Evolutionary conservation across 805 yeast species (phyloP), one percentile per base, ranked within the genome.

Genomic region (Torulaspora gathmanii): DNA sequence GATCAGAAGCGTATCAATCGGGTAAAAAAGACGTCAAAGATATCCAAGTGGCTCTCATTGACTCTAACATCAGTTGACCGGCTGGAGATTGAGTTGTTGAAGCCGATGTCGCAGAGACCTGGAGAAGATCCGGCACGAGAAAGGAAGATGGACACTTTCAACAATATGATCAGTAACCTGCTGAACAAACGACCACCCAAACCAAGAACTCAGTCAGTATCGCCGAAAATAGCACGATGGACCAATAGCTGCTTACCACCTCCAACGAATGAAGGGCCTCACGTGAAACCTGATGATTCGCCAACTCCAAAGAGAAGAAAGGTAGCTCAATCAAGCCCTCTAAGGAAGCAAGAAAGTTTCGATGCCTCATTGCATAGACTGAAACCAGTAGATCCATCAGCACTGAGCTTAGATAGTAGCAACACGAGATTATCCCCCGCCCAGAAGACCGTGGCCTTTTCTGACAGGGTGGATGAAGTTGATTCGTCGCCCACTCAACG

Each of bases 391-490:
- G 30, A 17, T 2, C 13, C 35, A 5, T 16, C 42, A 16, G 12
- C 13, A 3, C 8, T 20, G 12, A 11, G 13, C 17, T 7, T 26
- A 8, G n/a, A 11, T 6, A 29, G 31, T n/a, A 35, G 22, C 1
- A 30, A n/a, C 22, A 17, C n/a, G 25, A 30, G 23, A 22, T 33
- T 36, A 7, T 61, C 65, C 4, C 64, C 65, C 5, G 43, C 49
- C 11, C 45, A 45, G 25, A 63, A 63, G 44, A 37, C 55, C 1
- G 67, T 63, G 4, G 58, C 64, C 5, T 63, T 63, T 49, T 61
- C 66, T 8, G 65, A 63, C 48, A 47, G 48, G 36, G 33, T 63
- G 6, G 63, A 57, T 31, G 53, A 49, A 37, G 33, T 63, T 5
- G 63, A 57, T 31, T 54, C 57, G 7, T 58, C 65, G 13, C 62